phyloP scores from a whole-genome alignment of 2,329 filamentous ascomycete genomes.

The Cadophora gregata region DNA sequence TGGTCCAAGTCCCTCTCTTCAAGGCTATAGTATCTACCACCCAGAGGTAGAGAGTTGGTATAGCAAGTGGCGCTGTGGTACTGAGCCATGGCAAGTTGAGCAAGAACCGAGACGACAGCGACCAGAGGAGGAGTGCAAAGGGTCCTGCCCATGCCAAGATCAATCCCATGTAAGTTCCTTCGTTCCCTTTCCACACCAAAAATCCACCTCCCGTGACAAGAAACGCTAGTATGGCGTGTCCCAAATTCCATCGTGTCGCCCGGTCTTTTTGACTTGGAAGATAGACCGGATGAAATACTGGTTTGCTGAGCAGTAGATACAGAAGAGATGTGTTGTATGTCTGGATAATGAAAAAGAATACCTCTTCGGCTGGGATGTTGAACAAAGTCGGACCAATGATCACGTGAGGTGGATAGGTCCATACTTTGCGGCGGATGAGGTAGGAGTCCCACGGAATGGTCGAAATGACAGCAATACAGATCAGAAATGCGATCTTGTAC shows the following conservation, averaged over 20 bases:
- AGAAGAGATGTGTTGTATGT: conserved; percentile 75
- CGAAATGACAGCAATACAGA: conserved; percentile 67
- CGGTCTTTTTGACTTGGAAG: conserved; percentile 43
- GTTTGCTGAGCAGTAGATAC: conserved; percentile 71
- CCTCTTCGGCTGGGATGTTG: conserved; percentile 72
- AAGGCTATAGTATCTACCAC: conserved; percentile 73
- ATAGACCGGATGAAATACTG: conserved; percentile 61
- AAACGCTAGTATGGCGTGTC: conserved; percentile 56
- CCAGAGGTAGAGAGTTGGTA: conserved; percentile 75
- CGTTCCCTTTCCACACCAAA: conserved; percentile 52
- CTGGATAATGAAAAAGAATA: conserved; percentile 81
- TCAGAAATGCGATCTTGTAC: conserved; percentile 66
- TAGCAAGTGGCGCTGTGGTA: conserved; percentile 62
- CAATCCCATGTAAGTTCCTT: conserved; percentile 70
- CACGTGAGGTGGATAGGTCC: conserved; percentile 72
- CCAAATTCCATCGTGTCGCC: conserved; percentile 48
- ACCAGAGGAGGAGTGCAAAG: conserved; percentile 69
- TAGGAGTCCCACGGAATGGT: conserved; percentile 82
- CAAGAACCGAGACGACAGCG: conserved; percentile 67
- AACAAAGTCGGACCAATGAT: conserved; percentile 67
- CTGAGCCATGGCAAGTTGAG: conserved; percentile 62
- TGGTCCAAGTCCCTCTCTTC: conserved; percentile 73
- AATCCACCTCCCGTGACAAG: conserved; percentile 52
- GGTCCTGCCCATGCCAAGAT: conserved; percentile 74
- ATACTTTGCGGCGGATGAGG: conserved; percentile 69